Evolutionary conservation across 2,329 filamentous ascomycete genomes (phyloP).

Genomic region (Botrytis hyacinthi): DNA sequence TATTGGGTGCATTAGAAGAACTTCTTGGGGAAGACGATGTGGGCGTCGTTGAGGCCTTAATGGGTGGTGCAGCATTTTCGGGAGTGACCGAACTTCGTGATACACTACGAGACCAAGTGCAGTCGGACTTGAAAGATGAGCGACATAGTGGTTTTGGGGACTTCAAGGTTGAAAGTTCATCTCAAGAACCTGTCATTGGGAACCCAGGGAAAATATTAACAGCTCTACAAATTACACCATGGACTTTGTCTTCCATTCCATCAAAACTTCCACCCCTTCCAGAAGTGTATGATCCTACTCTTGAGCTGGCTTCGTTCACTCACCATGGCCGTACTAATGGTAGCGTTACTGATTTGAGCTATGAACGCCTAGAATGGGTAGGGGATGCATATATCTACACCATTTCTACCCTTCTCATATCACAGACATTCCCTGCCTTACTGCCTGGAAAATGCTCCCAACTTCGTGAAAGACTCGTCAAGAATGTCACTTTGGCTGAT

Average conservation of each 20-base stretch:
- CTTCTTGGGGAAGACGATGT: slow-evolving; percentile 27
- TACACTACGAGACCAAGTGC: slow-evolving; percentile 22
- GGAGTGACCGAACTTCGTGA: slow-evolving; percentile 29
- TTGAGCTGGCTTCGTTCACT: slow-evolving; percentile 65
- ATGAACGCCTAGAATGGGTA: slow-evolving; percentile 84
- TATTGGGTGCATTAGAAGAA: slow-evolving; percentile 34
- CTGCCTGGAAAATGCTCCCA: slow-evolving; percentile 69
- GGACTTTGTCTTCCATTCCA: slow-evolving; percentile 51
- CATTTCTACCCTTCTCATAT: slow-evolving; percentile 73
- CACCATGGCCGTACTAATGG: slow-evolving; percentile 46
- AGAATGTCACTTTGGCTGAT: slow-evolving; percentile 71
- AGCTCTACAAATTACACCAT: slow-evolving; percentile 44
- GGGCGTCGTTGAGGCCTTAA: slow-evolving; percentile 23
- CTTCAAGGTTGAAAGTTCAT: background rate
- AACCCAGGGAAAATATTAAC: slow-evolving; percentile 10
- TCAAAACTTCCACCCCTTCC: slow-evolving; percentile 57
- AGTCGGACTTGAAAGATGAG: background rate
- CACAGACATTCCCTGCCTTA: slow-evolving; percentile 64
- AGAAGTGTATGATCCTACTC: slow-evolving; percentile 53
- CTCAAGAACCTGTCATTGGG: background rate
- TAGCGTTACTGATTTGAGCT: slow-evolving; percentile 45
- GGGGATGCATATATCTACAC: slow-evolving; percentile 85
- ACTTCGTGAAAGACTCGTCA: slow-evolving; percentile 74
- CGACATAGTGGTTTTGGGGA: background rate
- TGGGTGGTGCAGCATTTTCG: slow-evolving; percentile 28